Base-by-base conservation (phyloP, 352 stramenopile species). In the Globisporangium nodosum region DNA sequence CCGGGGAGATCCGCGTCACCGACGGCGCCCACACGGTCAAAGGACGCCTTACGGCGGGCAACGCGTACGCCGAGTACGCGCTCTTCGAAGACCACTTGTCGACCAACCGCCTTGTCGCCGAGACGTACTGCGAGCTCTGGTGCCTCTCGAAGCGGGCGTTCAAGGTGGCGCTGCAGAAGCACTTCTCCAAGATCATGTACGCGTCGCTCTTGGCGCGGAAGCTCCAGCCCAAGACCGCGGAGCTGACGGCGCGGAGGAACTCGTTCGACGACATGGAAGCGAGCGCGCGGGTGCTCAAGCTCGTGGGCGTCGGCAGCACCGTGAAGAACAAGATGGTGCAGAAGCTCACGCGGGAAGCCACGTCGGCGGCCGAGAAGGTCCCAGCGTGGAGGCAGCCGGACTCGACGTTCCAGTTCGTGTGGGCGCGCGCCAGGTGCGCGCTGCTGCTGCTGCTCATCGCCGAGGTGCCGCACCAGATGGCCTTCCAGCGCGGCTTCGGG, bases 111-210 rank as follows among this genome's bases (percentile, higher is more conserved):
- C 47, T 85, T 15, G 39, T 77, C 4, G 67, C 76, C 8, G 74
- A 64, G 20, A 77, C 63, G 31, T 86, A 75, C 53, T 82, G 71
- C 49, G 76, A 86, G 39, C 45, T 86, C 16, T 86, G 69, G 69
- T 74, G 63, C 48, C 65, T 85, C 1, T 60, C 68, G 3, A 58
- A 55, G 3, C 61, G 61, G 20, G 61, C 70, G 15, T 85, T 81
- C 40, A 74, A 80, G 40, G 49, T 65, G 8, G 77, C 77, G 7
- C 45, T 85, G 20, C 66, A 65, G 5, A 77, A 80, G 39, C 77
- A 88, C 30, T 87, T 81, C 45, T 74, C 73, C n/a, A 78, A 80
- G 48, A 20, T 81, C 35, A 77, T 80, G 31, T 78, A 77, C 48
- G 73, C 71, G 15, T 70, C 72, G 3, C 64, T 85, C 42, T 48